Evolutionary conservation across 805 yeast genomes (phyloP), one percentile per base, ranked within the genome.

Genomic region (Lachancea cidri): DNA sequence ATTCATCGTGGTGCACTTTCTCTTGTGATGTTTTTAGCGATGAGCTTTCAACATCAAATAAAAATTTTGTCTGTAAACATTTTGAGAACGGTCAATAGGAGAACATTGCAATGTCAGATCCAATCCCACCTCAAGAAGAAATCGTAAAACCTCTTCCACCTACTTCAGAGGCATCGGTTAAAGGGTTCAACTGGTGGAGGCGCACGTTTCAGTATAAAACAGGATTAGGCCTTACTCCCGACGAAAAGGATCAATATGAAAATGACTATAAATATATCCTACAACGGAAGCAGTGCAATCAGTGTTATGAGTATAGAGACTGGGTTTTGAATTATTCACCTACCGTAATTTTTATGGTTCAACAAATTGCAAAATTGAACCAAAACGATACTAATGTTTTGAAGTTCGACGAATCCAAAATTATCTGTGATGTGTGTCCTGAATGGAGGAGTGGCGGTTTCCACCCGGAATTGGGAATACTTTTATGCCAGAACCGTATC

Each of bases 391-490:
- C 49, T n/a, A 31, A 41, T 20, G 31, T 32, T 17, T 22, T 45
- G 11, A 43, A 42, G 25, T 61, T 61, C 34, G 58, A 57, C 40
- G 60, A 57, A 32, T 54, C 59, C 16, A 58, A 58, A 29, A 54
- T 91, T 39, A 69, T 77, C 13, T 93, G 98, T 61, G 93, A 79
- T 40, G 74, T 74, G 7, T 93, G 98, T 62, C 86, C 83, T 47
- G 95, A 86, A 46, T 71, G 74, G 66, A 77, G 81, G 54, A 81
- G 87, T 29, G 98, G 98, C 34, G 98, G 98, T 2, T 93, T 83
- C 62, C 87, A 89, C 57, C 97, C 98, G 0, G 84, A 86, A 29
- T 60, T 77, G 33, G 98, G 98, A 2, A 81, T 93, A 18, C 68
- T 88, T 43, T 64, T 93, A 5, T 93, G 98, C 64, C 87, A 89